Evolutionary conservation across 768 basidiomycete species (phyloP).

Genomic region (Mycena belliarum): DNA sequence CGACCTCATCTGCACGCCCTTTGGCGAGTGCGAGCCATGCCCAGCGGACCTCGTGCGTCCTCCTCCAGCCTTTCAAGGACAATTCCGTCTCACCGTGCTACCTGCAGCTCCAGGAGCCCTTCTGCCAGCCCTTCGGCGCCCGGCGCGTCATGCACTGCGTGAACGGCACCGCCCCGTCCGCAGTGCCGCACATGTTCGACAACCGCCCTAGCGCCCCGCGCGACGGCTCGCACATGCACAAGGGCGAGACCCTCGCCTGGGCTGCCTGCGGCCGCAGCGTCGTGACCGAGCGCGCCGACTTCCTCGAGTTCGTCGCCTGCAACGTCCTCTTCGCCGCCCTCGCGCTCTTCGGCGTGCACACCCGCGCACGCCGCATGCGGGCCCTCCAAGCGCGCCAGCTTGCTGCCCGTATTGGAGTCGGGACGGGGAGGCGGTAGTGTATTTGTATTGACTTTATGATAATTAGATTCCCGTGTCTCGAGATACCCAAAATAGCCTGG

Average conservation of each 20-base stretch:
- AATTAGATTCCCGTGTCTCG: not conserved
- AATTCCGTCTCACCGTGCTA: not conserved
- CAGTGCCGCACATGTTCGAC: conserved; percentile 1
- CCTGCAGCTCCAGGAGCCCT: conserved; percentile 76
- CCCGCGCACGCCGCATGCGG: conserved; percentile 68
- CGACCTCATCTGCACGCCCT: conserved; percentile 50
- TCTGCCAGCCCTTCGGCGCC: conserved; percentile 95
- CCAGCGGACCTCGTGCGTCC: conserved; percentile 58
- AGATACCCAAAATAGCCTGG: not conserved
- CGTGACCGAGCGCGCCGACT: conserved; percentile 77
- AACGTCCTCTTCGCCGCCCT: conserved; percentile 73
- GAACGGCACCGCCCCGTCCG: conserved; percentile 35
- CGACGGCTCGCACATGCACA: conserved; percentile 12
- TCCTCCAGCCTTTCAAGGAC: not conserved
- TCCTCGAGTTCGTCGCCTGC: conserved; percentile 88
- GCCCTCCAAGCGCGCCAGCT: conserved; percentile 77
- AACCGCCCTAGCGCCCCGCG: not conserved
- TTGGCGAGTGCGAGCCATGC: conserved; percentile 63
- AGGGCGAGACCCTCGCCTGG: conserved; percentile 80
- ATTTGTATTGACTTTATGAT: too few species aligned
- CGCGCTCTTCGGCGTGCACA: conserved; percentile 64
- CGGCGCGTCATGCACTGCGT: conserved; percentile 85
- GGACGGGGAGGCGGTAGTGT: not conserved
- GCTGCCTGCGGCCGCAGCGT: conserved; percentile 90
- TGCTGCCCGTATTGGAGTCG: conserved; percentile 68